A percentile compares a stretch with the other conserved stretches of the same genome.
Evolutionary conservation across 805 yeast species (phyloP).

Genomic region (Kluyveromyces siamensis): DNA sequence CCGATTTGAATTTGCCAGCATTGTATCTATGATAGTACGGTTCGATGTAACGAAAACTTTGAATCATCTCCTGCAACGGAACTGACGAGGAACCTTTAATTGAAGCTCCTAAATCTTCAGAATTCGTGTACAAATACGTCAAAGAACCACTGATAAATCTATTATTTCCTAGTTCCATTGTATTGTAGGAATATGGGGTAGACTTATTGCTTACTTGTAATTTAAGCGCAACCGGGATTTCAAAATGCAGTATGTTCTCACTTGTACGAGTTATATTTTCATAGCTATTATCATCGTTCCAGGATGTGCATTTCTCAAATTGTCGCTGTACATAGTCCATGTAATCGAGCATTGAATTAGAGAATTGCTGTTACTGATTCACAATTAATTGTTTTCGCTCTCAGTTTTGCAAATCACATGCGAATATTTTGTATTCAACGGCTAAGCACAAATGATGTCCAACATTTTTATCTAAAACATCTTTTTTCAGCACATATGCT

Average conservation of each 20-base stretch:
- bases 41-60: constrained; percentile 56
- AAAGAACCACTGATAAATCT: constrained; percentile 70
- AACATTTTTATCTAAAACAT: too few species aligned
- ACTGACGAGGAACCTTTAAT: constrained; percentile 40
- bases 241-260: constrained; percentile 58
- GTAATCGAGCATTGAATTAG: constrained; percentile 52
- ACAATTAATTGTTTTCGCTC: too few species aligned
- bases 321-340: constrained; percentile 80
- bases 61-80: constrained; percentile 55
- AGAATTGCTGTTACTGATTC: neutral
- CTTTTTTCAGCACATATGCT: too few species aligned
- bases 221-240: constrained; percentile 56
- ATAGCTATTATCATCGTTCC: constrained; percentile 76
- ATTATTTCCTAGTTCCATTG: constrained; percentile 57
- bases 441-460: too few species aligned
- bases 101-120: constrained; percentile 45
- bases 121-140: constrained; percentile 63
- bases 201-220: constrained; percentile 64
- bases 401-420: too few species aligned
- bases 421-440: too few species aligned
- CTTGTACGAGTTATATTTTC: constrained; percentile 70
- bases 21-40: constrained; percentile 29
- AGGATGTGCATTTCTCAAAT: constrained; percentile 58
- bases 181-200: constrained; percentile 60
- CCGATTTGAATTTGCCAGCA: neutral